A percentile compares a stretch with the other conserved stretches of the same genome.
phyloP scores from a whole-genome alignment of 2,329 filamentous ascomycete genomes.

The Microdochium trichocladiopsis region DNA sequence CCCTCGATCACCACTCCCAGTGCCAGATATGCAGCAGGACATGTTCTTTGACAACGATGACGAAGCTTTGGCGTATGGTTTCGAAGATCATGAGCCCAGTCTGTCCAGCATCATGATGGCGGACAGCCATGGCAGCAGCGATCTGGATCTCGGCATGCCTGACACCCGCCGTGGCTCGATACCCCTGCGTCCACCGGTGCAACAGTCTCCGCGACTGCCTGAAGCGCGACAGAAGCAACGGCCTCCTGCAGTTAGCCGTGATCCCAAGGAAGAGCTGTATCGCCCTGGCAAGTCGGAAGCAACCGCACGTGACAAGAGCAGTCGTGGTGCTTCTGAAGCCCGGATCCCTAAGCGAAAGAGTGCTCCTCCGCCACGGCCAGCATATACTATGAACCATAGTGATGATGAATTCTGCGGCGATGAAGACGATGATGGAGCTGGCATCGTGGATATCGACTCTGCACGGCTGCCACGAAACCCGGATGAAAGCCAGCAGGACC shows the following conservation, averaged over 20 bases:
- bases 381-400: neutral
- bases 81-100: neutral
- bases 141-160: neutral
- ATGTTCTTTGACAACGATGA: neutral
- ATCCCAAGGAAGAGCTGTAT: neutral
- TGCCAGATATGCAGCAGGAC: neutral
- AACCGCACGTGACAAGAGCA: neutral
- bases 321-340: neutral
- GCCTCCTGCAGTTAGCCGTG: neutral
- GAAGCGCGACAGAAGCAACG: neutral
- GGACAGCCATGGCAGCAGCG: neutral
- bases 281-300: neutral
- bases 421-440: neutral
- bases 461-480: conserved; percentile 2
- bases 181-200: neutral
- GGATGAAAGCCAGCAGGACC: conserved; percentile 5
- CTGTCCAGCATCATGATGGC: neutral
- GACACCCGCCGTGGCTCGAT: neutral
- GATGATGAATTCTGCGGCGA: neutral
- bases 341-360: neutral
- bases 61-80: neutral
- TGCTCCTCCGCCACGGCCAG: neutral
- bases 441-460: conserved; percentile 2
- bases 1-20: neutral
- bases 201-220: neutral